Evolutionary conservation across 345 rosid genomes (phyloP).

Genomic region (Diplotaxis tenuifolia): DNA sequence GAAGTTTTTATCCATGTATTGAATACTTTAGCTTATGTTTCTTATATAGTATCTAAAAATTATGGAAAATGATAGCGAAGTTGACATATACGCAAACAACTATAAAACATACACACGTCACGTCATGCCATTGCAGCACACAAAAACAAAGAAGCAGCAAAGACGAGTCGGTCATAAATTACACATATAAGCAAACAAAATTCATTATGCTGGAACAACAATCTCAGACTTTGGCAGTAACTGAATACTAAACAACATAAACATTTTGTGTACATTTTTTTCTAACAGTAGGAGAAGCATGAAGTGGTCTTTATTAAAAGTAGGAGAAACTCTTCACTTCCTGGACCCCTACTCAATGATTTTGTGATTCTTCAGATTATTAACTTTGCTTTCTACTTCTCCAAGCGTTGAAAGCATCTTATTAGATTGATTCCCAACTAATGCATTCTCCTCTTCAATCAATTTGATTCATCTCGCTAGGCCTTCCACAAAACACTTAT

Average conservation of each 20-base stretch:
- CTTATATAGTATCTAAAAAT: too few species aligned
- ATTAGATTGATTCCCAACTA: slow-evolving; percentile 43
- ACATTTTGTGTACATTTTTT: too few species aligned
- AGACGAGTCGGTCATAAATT: not conserved
- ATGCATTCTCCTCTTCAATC: slow-evolving; percentile 37
- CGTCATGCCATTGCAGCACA: too few species aligned
- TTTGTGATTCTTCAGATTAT: slow-evolving; percentile 46
- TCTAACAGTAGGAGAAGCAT: slow-evolving; percentile 54
- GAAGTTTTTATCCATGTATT: too few species aligned
- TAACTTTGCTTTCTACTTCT: slow-evolving; percentile 50
- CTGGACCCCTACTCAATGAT: slow-evolving; percentile 42
- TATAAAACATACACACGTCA: too few species aligned
- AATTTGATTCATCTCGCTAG: too few species aligned
- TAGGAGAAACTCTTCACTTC: slow-evolving; percentile 49
- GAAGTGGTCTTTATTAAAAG: slow-evolving; percentile 42
- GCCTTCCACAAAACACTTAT: too few species aligned
- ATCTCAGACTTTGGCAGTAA: slow-evolving; percentile 36
- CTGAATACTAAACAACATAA: slow-evolving; percentile 42
- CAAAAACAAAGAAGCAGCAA: too few species aligned
- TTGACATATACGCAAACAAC: too few species aligned
- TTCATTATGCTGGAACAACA: slow-evolving; percentile 58
- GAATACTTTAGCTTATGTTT: too few species aligned
- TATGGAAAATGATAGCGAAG: too few species aligned
- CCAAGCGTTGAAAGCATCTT: slow-evolving; percentile 43
- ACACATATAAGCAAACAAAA: slow-evolving; percentile 16